Evolutionary conservation across 768 basidiomycete genomes (phyloP).

Genomic region (Rhodosporidiobolus odoratus): DNA sequence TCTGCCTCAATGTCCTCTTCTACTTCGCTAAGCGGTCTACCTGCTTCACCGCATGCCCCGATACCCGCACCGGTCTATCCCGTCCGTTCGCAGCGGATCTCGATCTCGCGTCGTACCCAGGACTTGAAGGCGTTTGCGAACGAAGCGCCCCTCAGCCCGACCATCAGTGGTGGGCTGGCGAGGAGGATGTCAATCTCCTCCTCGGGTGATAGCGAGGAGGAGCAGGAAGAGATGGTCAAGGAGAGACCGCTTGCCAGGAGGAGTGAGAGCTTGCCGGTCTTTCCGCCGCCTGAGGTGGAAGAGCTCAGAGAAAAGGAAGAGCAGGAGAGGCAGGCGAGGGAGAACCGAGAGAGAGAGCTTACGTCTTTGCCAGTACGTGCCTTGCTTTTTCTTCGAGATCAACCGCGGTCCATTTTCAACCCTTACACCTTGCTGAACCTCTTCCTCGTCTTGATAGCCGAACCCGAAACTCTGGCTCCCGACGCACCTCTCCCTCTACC

Average conservation of each 20-base stretch:
- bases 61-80: constrained; percentile 22
- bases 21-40: not conserved
- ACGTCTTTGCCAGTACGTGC: constrained; percentile 20
- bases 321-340: not conserved
- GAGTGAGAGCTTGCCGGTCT: constrained; percentile 31
- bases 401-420: not conserved
- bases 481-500: constrained; percentile 38
- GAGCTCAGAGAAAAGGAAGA: not conserved
- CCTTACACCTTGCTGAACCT: no score
- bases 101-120: constrained; percentile 6
- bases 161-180: constrained; percentile 21
- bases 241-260: constrained; percentile 12
- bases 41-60: constrained; percentile 6
- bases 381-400: not conserved
- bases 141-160: constrained; percentile 3
- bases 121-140: not conserved
- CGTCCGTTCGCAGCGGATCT: constrained; percentile 32
- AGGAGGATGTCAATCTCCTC: constrained; percentile 10
- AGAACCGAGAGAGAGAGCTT: constrained; percentile 6
- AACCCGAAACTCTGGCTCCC: constrained; percentile 39
- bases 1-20: not conserved
- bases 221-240: not conserved
- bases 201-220: not conserved
- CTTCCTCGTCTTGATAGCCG: not conserved
- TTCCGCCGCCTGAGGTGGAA: not conserved